phyloP scores from a whole-genome alignment of 495 filamentous ascomycete species.

The Trichocladium antarcticum region DNA sequence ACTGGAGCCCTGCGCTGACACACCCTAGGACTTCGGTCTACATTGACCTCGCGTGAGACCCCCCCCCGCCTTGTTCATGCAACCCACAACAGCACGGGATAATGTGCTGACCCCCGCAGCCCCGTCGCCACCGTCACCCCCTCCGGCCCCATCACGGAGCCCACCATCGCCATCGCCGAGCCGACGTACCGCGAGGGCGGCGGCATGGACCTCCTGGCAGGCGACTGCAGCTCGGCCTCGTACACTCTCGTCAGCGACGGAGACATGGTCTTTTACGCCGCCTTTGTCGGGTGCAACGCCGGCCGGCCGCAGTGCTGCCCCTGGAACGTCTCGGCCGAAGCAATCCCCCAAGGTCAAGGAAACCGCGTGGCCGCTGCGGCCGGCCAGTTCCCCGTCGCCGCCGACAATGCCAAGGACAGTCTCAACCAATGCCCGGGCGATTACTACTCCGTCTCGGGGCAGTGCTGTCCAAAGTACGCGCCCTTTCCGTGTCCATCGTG shows the following conservation, averaged over 20 bases:
- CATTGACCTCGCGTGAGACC: slow-evolving; percentile 8
- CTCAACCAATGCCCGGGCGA: slow-evolving; percentile 16
- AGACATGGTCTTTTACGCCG: slow-evolving; percentile 15
- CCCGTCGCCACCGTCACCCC: slow-evolving; percentile 9
- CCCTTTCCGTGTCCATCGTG: neutral
- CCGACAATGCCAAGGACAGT: neutral
- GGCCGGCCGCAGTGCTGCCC: slow-evolving; percentile 20
- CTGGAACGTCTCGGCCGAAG: slow-evolving; percentile 10
- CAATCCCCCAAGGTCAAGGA: neutral
- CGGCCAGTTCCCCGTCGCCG: slow-evolving; percentile 15
- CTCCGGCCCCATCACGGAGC: slow-evolving; percentile 2
- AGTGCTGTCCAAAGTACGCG: slow-evolving; percentile 20
- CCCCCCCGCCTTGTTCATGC: too few species aligned
- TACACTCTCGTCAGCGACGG: slow-evolving; percentile 18
- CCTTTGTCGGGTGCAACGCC: slow-evolving; percentile 17
- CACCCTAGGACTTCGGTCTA: slow-evolving; percentile 11
- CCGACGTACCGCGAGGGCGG: slow-evolving; percentile 8
- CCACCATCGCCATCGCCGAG: neutral
- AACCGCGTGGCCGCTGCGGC: slow-evolving; percentile 7
- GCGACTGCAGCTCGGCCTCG: slow-evolving; percentile 10
- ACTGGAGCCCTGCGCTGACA: too few species aligned
- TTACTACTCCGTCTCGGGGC: slow-evolving; percentile 20
- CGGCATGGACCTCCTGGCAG: slow-evolving; percentile 4
- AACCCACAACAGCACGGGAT: too few species aligned
- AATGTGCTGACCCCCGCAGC: neutral